Evolutionary conservation across 2,329 filamentous ascomycete genomes (phyloP).

Genomic region (Xylogone sp.): DNA sequence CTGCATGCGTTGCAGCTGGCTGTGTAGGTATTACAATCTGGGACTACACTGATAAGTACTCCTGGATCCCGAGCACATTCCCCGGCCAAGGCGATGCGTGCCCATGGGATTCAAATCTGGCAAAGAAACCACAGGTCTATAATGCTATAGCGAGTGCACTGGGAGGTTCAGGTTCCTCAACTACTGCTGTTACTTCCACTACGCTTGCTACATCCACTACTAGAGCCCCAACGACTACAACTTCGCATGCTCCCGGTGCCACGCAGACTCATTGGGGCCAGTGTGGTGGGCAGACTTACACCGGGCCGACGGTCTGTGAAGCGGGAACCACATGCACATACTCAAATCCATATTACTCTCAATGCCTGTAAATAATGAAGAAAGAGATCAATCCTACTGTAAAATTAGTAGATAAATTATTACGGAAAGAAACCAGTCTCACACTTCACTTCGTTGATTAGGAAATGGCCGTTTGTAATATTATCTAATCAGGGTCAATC

Average conservation of each 20-base stretch:
- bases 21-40: slow-evolving; percentile 28
- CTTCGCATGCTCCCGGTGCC: background rate
- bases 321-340: slow-evolving; percentile 18
- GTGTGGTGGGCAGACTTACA: slow-evolving; percentile 29
- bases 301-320: slow-evolving; percentile 23
- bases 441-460: too few species aligned
- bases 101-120: slow-evolving; percentile 39
- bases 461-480: too few species aligned
- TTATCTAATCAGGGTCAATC: too few species aligned
- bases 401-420: too few species aligned
- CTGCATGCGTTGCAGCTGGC: slow-evolving; percentile 16
- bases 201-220: background rate
- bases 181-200: background rate
- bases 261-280: slow-evolving; percentile 21
- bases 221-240: background rate
- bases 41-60: slow-evolving; percentile 28
- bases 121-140: slow-evolving; percentile 41
- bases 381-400: too few species aligned
- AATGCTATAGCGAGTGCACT: slow-evolving; percentile 31
- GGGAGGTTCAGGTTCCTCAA: slow-evolving; percentile 8
- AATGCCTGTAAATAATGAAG: slow-evolving; percentile 10
- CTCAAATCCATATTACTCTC: slow-evolving; percentile 10
- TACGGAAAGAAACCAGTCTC: too few species aligned
- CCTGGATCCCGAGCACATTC: slow-evolving; percentile 39
- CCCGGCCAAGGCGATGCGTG: slow-evolving; percentile 36